Evolutionary conservation across 768 basidiomycete species (phyloP).

Genomic region (Hebeloma cylindrosporum): DNA sequence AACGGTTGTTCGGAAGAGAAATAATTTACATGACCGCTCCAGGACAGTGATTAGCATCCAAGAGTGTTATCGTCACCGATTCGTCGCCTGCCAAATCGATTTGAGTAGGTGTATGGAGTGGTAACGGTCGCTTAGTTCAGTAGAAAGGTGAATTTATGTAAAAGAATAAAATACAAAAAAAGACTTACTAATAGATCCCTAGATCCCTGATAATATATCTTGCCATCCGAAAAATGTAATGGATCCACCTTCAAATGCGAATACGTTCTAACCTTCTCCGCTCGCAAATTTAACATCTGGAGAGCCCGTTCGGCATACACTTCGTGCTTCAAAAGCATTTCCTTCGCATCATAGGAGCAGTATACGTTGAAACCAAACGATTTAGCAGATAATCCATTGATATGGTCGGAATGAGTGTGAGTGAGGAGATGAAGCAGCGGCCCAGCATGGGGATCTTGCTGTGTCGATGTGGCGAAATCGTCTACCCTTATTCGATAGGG

Average conservation of each 20-base stretch:
- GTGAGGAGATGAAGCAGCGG: no score
- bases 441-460: constrained; percentile 28
- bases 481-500: constrained; percentile 90
- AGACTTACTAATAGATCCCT: constrained; percentile 60
- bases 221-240: constrained; percentile 44
- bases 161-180: not conserved
- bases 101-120: constrained; percentile 60
- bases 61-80: constrained; percentile 69
- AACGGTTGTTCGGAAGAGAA: not conserved
- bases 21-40: constrained; percentile 79
- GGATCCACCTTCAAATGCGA: constrained; percentile 57
- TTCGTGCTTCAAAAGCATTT: constrained; percentile 89
- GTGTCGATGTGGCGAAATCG: constrained; percentile 56
- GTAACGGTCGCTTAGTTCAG: constrained; percentile 59
- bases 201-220: no score
- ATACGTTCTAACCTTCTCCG: constrained; percentile 58
- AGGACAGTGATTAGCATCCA: constrained; percentile 97
- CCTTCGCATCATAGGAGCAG: constrained; percentile 83
- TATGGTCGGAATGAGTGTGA: constrained; percentile 91
- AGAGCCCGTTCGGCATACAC: constrained; percentile 61
- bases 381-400: constrained; percentile 70
- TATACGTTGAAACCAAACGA: constrained; percentile 72
- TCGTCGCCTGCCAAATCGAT: constrained; percentile 58
- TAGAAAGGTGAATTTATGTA: not conserved
- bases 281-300: constrained; percentile 48